Conservation (phyloP, 2,329 filamentous ascomycete genomes). For the Cercospora janseana region DNA sequence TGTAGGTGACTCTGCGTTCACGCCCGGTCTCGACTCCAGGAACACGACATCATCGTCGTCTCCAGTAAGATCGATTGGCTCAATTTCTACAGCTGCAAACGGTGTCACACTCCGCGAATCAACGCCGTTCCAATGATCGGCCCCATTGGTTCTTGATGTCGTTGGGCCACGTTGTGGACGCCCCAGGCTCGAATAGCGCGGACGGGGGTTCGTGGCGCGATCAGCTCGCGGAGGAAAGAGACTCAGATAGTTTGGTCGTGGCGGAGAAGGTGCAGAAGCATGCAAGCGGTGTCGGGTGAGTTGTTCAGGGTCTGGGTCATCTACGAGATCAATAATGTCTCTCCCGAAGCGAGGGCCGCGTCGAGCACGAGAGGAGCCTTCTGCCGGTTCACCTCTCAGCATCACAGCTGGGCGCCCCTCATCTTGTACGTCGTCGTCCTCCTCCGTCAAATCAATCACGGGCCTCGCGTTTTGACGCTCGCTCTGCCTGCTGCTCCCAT, state of each 20-base stretch:
- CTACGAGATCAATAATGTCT: constrained; percentile 44
- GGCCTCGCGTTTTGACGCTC: neutral
- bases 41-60: constrained; percentile 36
- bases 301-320: constrained; percentile 23
- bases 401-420: constrained; percentile 9
- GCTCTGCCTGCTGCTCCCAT: neutral
- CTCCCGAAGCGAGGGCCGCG: constrained; percentile 44
- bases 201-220: constrained; percentile 13
- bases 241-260: constrained; percentile 16
- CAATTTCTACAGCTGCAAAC: constrained; percentile 24
- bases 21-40: constrained; percentile 26
- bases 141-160: constrained; percentile 44
- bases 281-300: neutral
- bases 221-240: constrained; percentile 14
- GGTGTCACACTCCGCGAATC: constrained; percentile 28
- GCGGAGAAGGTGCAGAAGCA: constrained; percentile 10
- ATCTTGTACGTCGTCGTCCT: constrained; percentile 25
- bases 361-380: constrained; percentile 33
- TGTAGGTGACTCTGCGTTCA: constrained; percentile 29
- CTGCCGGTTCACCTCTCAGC: constrained; percentile 15
- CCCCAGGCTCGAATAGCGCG: constrained; percentile 21
- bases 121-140: constrained; percentile 19
- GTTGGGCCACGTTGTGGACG: constrained; percentile 15
- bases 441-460: constrained; percentile 42
- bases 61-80: constrained; percentile 38